Conservation (phyloP, 306 rosid genomes). For the Pachyrhizus erosus region DNA sequence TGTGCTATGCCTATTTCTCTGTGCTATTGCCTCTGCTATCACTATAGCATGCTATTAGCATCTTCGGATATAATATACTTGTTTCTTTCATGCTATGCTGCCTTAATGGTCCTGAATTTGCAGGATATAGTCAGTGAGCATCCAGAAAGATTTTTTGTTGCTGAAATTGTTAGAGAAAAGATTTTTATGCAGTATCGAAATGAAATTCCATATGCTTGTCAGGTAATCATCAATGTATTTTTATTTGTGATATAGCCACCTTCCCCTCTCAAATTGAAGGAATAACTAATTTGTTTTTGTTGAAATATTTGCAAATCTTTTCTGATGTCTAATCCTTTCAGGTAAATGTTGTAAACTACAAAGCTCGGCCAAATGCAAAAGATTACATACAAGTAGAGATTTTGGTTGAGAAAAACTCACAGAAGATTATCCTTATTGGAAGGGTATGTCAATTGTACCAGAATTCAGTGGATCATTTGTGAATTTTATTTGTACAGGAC, state of each 20-base stretch:
- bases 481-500: background rate
- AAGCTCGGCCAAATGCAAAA: slow-evolving; percentile 84
- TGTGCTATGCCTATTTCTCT: background rate
- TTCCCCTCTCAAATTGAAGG: slow-evolving; percentile 9
- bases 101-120: slow-evolving; percentile 43
- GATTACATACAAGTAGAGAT: slow-evolving; percentile 92
- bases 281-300: slow-evolving; percentile 2
- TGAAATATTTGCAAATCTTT: background rate
- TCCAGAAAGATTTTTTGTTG: slow-evolving; percentile 93
- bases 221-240: slow-evolving; percentile 59
- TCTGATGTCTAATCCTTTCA: slow-evolving; percentile 43
- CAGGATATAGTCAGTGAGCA: slow-evolving; percentile 97
- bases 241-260: slow-evolving; percentile 34
- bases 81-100: slow-evolving; percentile 38
- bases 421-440: slow-evolving; percentile 87
- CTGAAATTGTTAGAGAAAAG: slow-evolving; percentile 94
- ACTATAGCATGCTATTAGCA: background rate
- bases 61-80: slow-evolving; percentile 14
- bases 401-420: slow-evolving; percentile 86
- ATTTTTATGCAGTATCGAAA: slow-evolving; percentile 91
- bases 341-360: slow-evolving; percentile 94
- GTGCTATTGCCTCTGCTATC: background rate
- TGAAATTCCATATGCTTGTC: slow-evolving; percentile 94
- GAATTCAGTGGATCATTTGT: slow-evolving; percentile 22
- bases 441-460: slow-evolving; percentile 57